Conservation (phyloP, 768 basidiomycete species). For the Cystobasidium ongulense region DNA sequence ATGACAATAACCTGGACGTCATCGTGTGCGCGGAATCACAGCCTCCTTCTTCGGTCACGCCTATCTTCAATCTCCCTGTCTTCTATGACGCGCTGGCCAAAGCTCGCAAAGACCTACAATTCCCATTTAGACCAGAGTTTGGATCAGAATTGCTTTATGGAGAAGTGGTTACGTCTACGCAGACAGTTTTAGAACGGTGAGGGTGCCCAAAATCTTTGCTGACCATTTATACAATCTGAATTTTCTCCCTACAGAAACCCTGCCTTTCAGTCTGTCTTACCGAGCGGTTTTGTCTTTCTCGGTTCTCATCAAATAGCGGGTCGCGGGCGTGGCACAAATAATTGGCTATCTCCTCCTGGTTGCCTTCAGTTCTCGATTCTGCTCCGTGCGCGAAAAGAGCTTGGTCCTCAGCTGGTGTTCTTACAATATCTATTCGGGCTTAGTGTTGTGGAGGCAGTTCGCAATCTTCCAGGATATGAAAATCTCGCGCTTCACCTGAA, state of each 20-base stretch:
- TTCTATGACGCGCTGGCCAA: slow-evolving; percentile 51
- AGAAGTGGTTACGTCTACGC: slow-evolving; percentile 85
- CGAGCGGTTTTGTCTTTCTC: slow-evolving; percentile 68
- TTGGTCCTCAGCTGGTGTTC: slow-evolving; percentile 69
- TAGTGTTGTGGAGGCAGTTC: slow-evolving; percentile 69
- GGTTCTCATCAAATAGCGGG: slow-evolving; percentile 82
- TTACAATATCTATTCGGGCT: slow-evolving; percentile 85
- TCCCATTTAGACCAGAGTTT: slow-evolving; percentile 12
- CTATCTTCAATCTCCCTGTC: slow-evolving; percentile 59
- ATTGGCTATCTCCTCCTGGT: slow-evolving; percentile 86
- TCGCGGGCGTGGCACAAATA: slow-evolving; percentile 75
- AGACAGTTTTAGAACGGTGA: slow-evolving; percentile 87
- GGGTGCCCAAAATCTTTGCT: slow-evolving; percentile 42
- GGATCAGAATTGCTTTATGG: slow-evolving; percentile 58
- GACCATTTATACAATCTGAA: not conserved
- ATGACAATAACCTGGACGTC: slow-evolving; percentile 40
- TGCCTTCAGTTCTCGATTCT: slow-evolving; percentile 77
- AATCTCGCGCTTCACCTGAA: slow-evolving; percentile 66
- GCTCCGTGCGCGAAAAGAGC: slow-evolving; percentile 55
- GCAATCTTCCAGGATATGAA: slow-evolving; percentile 50
- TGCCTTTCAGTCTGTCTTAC: slow-evolving; percentile 58
- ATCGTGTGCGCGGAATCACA: slow-evolving; percentile 41
- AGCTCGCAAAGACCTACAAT: not conserved
- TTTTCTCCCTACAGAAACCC: not conserved
- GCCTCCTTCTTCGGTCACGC: slow-evolving; percentile 52